phyloP scores from a whole-genome alignment of 2,329 filamentous ascomycete species.

The Phoma herbarum region DNA sequence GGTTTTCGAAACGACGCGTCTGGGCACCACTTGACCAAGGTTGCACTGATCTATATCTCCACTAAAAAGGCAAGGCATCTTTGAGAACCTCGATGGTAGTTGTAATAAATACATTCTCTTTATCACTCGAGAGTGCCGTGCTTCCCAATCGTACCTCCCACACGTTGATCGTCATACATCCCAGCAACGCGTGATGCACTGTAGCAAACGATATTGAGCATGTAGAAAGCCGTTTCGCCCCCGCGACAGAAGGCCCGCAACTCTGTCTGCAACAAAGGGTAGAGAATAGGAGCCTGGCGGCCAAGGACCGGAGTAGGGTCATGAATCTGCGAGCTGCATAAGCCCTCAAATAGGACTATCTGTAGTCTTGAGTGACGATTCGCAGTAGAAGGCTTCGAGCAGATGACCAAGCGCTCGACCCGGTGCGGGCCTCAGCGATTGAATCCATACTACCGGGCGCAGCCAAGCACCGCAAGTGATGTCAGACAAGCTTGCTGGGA shows the following conservation, averaged over 20 bases:
- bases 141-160: background rate
- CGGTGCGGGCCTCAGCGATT: background rate
- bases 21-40: background rate
- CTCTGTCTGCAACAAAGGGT: background rate
- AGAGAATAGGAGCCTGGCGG: background rate
- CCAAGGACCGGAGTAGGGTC: background rate
- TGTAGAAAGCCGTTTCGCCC: background rate
- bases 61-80: background rate
- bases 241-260: background rate
- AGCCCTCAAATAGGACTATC: background rate
- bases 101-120: background rate
- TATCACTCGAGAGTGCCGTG: background rate
- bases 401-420: background rate
- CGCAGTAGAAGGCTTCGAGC: background rate
- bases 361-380: background rate
- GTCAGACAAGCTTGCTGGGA: background rate
- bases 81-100: background rate
- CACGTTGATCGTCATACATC: background rate
- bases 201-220: background rate
- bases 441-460: background rate
- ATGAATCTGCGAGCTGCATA: background rate
- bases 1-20: conserved; percentile 10
- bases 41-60: background rate
- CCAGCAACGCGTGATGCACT: background rate
- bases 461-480: background rate